Evolutionary conservation across 352 stramenopile genomes (phyloP).

Genomic region (Phytophthora parvispora): DNA sequence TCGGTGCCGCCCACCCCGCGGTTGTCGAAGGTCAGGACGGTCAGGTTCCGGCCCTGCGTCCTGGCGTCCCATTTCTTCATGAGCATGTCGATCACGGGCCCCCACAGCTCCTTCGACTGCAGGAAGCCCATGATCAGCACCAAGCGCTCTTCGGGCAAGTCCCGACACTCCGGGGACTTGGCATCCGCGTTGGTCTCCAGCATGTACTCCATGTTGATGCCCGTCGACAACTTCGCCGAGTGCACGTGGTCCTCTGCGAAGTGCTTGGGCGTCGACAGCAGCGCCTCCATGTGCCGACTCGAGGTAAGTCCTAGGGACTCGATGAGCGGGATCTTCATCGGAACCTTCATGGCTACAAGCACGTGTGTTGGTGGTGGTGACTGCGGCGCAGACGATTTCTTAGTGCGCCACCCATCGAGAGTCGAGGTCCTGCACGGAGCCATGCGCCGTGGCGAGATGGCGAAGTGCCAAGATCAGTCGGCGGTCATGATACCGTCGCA

Average conservation of each 20-base stretch:
- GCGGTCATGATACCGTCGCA: conserved; percentile 18
- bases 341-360: conserved; percentile 16
- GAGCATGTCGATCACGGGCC: conserved; percentile 46
- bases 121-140: conserved; percentile 60
- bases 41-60: conserved; percentile 31
- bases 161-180: conserved; percentile 10
- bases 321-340: conserved; percentile 30
- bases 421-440: too few relatives aligned
- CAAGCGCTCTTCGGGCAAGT: conserved; percentile 33
- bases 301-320: conserved; percentile 29
- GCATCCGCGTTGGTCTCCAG: conserved; percentile 26
- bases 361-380: not conserved
- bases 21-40: conserved; percentile 59
- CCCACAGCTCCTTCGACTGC: conserved; percentile 56
- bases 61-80: conserved; percentile 43
- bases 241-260: conserved; percentile 34
- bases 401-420: conserved; percentile 1
- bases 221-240: conserved; percentile 35
- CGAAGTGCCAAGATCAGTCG: conserved; percentile 11
- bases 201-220: conserved; percentile 55
- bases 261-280: conserved; percentile 34
- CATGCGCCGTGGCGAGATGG: not conserved
- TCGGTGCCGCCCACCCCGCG: conserved; percentile 51
- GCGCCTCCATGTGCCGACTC: conserved; percentile 36
- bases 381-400: not conserved